A percentile compares a stretch with the other conserved stretches of the same genome.
Conservation (phyloP, 1,284 basidiomycete species). For the Athelia psychrophila region DNA sequence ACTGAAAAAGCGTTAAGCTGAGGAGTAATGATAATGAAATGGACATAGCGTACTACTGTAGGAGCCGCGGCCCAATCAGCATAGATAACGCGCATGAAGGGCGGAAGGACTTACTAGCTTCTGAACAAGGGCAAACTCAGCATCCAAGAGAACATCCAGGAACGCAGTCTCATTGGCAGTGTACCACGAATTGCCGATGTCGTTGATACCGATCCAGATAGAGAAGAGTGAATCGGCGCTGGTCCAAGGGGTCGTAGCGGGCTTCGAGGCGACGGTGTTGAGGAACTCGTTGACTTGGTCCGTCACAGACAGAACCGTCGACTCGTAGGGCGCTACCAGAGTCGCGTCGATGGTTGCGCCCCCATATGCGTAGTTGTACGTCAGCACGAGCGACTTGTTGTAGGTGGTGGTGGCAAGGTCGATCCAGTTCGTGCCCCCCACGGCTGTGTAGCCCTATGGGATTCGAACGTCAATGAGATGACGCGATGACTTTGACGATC, state of each 20-base stretch:
- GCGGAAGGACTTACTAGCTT: slow-evolving; percentile 39
- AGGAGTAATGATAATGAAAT: not conserved
- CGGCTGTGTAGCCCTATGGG: slow-evolving; percentile 45
- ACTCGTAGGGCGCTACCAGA: slow-evolving; percentile 46
- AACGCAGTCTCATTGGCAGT: slow-evolving; percentile 21
- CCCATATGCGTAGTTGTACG: slow-evolving; percentile 61
- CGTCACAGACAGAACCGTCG: slow-evolving; percentile 47
- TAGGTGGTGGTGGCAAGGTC: slow-evolving; percentile 45
- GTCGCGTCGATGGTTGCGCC: slow-evolving; percentile 57
- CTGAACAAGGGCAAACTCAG: slow-evolving; percentile 52
- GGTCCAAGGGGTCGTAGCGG: slow-evolving; percentile 49
- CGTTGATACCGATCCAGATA: slow-evolving; percentile 62
- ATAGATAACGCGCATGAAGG: not conserved
- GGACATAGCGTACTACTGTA: not conserved
- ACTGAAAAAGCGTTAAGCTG: slow-evolving; percentile 15
- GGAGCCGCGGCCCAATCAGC: slow-evolving; percentile 3
- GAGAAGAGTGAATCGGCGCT: slow-evolving; percentile 50
- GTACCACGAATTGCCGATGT: slow-evolving; percentile 50
- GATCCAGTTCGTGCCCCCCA: slow-evolving; percentile 56
- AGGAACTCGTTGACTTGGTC: slow-evolving; percentile 58
- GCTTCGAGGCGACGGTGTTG: slow-evolving; percentile 37
- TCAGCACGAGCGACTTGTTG: slow-evolving; percentile 51
- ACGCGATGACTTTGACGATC: slow-evolving; percentile 2
- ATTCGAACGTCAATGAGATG: slow-evolving; percentile 3
- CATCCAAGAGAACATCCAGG: slow-evolving; percentile 44